phyloP scores from a whole-genome alignment of 306 rosid species.

The Corylus avellana region DNA sequence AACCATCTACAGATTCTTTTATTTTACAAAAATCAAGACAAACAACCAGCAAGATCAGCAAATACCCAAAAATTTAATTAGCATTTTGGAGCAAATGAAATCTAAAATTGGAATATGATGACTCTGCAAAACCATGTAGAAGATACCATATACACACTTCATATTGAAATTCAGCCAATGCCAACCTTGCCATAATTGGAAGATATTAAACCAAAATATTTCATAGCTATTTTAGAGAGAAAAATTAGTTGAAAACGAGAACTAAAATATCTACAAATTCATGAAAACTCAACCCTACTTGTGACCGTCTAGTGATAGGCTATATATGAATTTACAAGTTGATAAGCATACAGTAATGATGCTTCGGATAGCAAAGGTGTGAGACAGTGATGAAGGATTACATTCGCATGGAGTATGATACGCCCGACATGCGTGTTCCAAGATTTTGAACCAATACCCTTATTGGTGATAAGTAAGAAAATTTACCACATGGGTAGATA shows the following conservation, averaged over 20 bases:
- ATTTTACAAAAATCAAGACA: not conserved
- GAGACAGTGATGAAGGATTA: not conserved
- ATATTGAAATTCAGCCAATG: not conserved
- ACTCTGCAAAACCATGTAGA: not conserved
- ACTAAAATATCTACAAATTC: not conserved
- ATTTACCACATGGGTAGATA: slow-evolving; percentile 32
- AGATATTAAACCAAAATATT: not conserved
- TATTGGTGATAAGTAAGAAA: not conserved
- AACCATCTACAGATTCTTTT: not conserved
- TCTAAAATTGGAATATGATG: not conserved
- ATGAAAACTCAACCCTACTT: not conserved
- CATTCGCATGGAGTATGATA: not conserved
- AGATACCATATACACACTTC: not conserved
- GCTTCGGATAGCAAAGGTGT: not conserved
- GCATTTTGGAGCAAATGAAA: not conserved
- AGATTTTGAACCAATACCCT: slow-evolving; percentile 6
- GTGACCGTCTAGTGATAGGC: not conserved
- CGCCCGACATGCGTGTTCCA: not conserved
- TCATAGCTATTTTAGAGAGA: not conserved
- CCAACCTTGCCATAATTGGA: not conserved
- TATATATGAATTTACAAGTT: not conserved
- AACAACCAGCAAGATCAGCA: not conserved
- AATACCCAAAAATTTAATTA: not conserved
- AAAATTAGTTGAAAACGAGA: not conserved
- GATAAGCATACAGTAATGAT: not conserved